Conservation (phyloP, 768 basidiomycete genomes). For the Pleurotus sapidus region DNA sequence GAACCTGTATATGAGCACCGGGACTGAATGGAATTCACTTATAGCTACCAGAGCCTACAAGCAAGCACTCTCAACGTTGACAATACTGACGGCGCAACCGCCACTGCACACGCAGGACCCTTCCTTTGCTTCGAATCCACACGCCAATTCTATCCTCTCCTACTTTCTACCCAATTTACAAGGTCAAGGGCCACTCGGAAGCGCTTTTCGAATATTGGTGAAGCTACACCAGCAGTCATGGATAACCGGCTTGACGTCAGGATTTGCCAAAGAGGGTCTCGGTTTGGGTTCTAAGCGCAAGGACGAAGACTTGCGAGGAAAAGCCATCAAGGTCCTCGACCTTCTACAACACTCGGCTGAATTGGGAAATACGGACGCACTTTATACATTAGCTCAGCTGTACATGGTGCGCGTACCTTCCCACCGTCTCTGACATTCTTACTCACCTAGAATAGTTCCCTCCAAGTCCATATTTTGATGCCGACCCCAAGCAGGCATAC, state of each 20-base stretch:
- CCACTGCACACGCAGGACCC: slow-evolving; percentile 56
- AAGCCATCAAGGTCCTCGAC: slow-evolving; percentile 81
- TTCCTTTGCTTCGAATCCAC: slow-evolving; percentile 33
- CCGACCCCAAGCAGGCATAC: slow-evolving; percentile 62
- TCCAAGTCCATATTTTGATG: slow-evolving; percentile 61
- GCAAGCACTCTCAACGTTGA: slow-evolving; percentile 67
- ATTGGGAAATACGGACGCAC: slow-evolving; percentile 70
- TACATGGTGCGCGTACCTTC: slow-evolving; percentile 46
- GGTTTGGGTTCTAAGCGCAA: slow-evolving; percentile 45
- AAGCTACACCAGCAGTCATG: slow-evolving; percentile 57
- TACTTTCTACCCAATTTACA: slow-evolving; percentile 69
- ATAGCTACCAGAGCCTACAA: slow-evolving; percentile 73
- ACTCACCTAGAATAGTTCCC: slow-evolving; percentile 52
- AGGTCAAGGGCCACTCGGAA: slow-evolving; percentile 75
- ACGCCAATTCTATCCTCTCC: slow-evolving; percentile 54
- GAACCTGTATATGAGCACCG: not conserved
- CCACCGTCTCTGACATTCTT: not conserved
- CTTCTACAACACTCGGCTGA: slow-evolving; percentile 79
- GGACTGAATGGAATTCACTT: not conserved
- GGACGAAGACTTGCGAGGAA: slow-evolving; percentile 65
- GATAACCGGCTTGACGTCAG: slow-evolving; percentile 32
- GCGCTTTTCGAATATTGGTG: slow-evolving; percentile 60
- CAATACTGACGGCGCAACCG: slow-evolving; percentile 60
- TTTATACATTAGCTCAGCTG: slow-evolving; percentile 64
- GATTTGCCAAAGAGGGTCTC: slow-evolving; percentile 35